These are phyloP conservation scores for Xylariomycetidae sp. DNA, from an alignment of 2,329 filamentous ascomycete genomes.

Conservation along the genomic window DNA sequence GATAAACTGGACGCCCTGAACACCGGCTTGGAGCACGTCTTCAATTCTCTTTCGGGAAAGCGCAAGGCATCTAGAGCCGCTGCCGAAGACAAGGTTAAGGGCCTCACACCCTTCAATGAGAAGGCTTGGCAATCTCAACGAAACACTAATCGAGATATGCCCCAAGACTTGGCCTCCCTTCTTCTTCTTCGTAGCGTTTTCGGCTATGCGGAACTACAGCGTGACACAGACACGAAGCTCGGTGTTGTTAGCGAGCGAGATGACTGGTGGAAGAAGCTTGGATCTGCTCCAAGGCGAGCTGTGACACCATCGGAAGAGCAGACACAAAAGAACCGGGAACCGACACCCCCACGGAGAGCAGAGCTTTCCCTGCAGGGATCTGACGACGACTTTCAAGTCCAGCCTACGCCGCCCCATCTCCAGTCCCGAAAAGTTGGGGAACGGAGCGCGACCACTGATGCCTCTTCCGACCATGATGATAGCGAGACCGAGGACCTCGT, in stretches of 20 bases:
- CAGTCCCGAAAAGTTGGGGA: constrained; percentile 19
- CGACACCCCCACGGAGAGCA: constrained; percentile 10
- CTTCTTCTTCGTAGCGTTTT: constrained; percentile 40
- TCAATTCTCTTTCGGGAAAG: constrained; percentile 45
- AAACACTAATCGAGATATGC: constrained; percentile 15
- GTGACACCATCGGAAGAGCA: constrained; percentile 10
- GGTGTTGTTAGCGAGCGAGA: constrained; percentile 33
- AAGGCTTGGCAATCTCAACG: constrained; percentile 32
- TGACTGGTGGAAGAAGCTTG: constrained; percentile 46
- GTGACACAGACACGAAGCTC: constrained; percentile 23
- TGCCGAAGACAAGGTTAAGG: constrained; percentile 46
- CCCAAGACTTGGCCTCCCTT: constrained; percentile 37
- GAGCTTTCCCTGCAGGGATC: constrained; percentile 27
- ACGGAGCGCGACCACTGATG: constrained; percentile 4
- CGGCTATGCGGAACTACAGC: constrained; percentile 28
- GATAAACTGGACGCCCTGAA: constrained; percentile 52
- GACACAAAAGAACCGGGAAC: constrained; percentile 7
- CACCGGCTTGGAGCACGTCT: constrained; percentile 48
- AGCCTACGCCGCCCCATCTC: constrained; percentile 40
- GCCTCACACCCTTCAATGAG: constrained; percentile 45
- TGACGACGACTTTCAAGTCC: constrained; percentile 49
- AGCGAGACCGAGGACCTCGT: constrained; percentile 15
- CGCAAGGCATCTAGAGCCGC: constrained; percentile 39
- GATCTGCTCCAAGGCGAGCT: constrained; percentile 22
- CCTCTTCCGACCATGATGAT: constrained; percentile 16